Base-by-base conservation (phyloP, 176 grass and related monocot species). In the Rhynchospora pubera region DNA sequence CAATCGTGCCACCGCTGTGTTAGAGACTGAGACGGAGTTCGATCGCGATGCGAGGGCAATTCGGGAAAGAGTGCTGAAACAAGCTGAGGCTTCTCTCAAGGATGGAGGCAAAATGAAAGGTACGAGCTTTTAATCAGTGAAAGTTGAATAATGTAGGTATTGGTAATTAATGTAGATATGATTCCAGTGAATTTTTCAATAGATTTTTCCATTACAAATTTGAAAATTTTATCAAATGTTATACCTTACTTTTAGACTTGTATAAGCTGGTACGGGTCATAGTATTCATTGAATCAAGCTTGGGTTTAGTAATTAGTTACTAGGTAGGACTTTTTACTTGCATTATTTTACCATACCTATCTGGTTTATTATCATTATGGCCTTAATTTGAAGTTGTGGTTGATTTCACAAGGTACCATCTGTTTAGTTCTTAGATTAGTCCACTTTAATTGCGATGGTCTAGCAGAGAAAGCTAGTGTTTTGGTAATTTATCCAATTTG, bases 21-120 rank as follows among this genome's bases (percentile, higher is more conserved):
- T 98, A 5, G 90, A 98, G 87, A 98, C 90, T 43, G 95, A 98
- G 89, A 98, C 90, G 7, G 92, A 88, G 14, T 87, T 84, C 75
- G 84, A 94, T 85, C 81, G 84, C 15, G 92, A 98, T 79, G 82
- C 90, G 28, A 90, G 95, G 32, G 87, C 95, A 34, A 93, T 97
- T 80, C 85, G 95, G 52, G 92, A 97, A 89, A 86, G 82, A 11
- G 82, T 92, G 74, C 90, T 97, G 63, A 97, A 94, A 83, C 87
- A 91, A 80, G 89, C 83, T 3, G 88, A 90, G 57, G 77, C 76
- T 75, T 84, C 74, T 28, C 85, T 97, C 51, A 94, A 91, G 85
- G 89, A 90, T 61, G 88, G 93, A 13, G 83, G 87, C 78, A 87
- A 85, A 4, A 26, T 67, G 16, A 56, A 84, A 42, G 45, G 48